Evolutionary conservation across 1,139 yeast genomes (phyloP).

Genomic region (Petasospora fabianii): DNA sequence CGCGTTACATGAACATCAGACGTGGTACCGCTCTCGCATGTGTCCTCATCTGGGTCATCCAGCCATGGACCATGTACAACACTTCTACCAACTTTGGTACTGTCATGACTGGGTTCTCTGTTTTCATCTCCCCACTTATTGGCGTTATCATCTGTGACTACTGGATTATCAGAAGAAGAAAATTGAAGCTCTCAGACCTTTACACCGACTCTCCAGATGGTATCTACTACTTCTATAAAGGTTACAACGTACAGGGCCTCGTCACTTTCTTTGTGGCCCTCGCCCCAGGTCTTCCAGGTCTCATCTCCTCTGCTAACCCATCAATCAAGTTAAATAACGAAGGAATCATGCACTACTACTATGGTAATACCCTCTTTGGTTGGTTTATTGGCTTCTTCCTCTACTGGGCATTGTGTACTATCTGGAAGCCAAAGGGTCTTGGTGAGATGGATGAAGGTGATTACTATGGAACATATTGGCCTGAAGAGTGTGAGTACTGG

Average conservation of each 20-base stretch:
- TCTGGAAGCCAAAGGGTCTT: slow-evolving; percentile 11
- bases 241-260: slow-evolving; percentile 42
- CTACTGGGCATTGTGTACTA: slow-evolving; percentile 33
- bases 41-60: slow-evolving; percentile 33
- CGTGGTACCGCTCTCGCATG: slow-evolving; percentile 35
- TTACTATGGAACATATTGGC: slow-evolving; percentile 11
- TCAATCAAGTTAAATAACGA: slow-evolving; percentile 22
- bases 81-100: slow-evolving; percentile 32
- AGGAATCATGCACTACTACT: slow-evolving; percentile 39
- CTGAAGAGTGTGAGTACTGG: slow-evolving; percentile 10
- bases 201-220: slow-evolving; percentile 27
- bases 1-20: slow-evolving; percentile 34
- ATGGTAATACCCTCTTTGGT: slow-evolving; percentile 40
- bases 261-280: slow-evolving; percentile 38
- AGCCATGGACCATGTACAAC: slow-evolving; percentile 37
- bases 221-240: slow-evolving; percentile 37
- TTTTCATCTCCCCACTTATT: slow-evolving; percentile 32
- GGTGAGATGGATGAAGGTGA: slow-evolving; percentile 14
- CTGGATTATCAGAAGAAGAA: slow-evolving; percentile 29
- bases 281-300: slow-evolving; percentile 44
- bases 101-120: slow-evolving; percentile 36
- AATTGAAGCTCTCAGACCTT: slow-evolving; percentile 35
- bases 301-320: slow-evolving; percentile 30
- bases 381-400: slow-evolving; percentile 38
- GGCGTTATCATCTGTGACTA: slow-evolving; percentile 33